A percentile compares a stretch with the other conserved stretches of the same genome.
Evolutionary conservation across 345 rosid species (phyloP).

Genomic region (Hibiscus tridactylites): DNA sequence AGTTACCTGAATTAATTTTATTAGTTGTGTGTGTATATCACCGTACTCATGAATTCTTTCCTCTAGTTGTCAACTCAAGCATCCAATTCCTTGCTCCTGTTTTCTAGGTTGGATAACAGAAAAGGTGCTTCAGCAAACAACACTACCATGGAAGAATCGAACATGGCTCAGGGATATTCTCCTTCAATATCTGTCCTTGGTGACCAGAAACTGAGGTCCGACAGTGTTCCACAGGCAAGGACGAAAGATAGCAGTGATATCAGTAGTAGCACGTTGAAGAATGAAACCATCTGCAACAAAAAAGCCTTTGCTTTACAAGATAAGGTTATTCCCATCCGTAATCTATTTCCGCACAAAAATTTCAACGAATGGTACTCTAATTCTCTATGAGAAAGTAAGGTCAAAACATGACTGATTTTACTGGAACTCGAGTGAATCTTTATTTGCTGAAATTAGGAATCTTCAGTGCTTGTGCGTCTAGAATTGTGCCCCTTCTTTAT

Average conservation of each 20-base stretch:
- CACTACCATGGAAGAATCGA: constrained; percentile 26
- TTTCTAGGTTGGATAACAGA: constrained; percentile 41
- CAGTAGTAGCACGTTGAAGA: constrained; percentile 41
- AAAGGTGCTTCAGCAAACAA: constrained; percentile 26
- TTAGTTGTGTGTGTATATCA: background rate
- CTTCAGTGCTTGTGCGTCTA: background rate
- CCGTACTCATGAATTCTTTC: background rate
- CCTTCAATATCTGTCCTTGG: constrained; percentile 21
- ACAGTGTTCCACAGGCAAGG: constrained; percentile 28
- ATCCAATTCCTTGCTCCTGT: background rate
- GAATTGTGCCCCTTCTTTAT: background rate
- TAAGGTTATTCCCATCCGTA: constrained; percentile 43
- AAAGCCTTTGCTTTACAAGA: constrained; percentile 91
- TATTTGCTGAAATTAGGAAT: background rate
- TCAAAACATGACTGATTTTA: background rate
- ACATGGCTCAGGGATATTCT: constrained; percentile 23
- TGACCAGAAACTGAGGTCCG: constrained; percentile 35
- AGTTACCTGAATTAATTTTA: background rate
- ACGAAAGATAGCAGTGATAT: constrained; percentile 37
- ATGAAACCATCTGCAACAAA: constrained; percentile 53
- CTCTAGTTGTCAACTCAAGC: background rate
- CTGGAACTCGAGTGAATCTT: background rate
- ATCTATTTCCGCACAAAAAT: background rate
- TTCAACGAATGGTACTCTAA: background rate
- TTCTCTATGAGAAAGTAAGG: background rate